phyloP scores from a whole-genome alignment of 257 asterid species.

The Asclepias syriaca region DNA sequence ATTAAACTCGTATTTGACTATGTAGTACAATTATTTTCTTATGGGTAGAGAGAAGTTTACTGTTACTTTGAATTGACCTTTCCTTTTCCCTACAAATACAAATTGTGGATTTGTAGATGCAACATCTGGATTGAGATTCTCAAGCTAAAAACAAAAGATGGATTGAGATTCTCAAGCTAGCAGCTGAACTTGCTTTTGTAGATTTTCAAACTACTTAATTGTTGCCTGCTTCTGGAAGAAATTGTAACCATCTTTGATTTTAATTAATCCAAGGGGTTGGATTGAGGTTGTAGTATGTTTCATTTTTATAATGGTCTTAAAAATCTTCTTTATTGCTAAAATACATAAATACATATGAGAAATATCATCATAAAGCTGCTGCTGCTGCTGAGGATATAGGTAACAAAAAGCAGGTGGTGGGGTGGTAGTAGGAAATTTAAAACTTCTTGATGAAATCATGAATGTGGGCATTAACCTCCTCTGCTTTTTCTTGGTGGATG shows the following conservation, averaged over 20 bases:
- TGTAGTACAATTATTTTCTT: not conserved
- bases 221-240: slow-evolving; percentile 6
- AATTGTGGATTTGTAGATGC: slow-evolving; percentile 46
- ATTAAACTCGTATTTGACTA: not conserved
- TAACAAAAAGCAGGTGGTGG: not conserved
- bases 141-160: not conserved
- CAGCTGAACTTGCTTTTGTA: not conserved
- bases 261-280: not conserved
- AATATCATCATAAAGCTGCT: not conserved
- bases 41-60: not conserved
- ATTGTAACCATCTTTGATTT: slow-evolving; percentile 1
- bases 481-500: slow-evolving; percentile 77
- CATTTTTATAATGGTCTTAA: not conserved
- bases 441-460: slow-evolving; percentile 49
- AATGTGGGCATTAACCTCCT: slow-evolving; percentile 42
- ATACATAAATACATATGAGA: not conserved
- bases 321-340: not conserved
- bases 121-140: slow-evolving; percentile 48
- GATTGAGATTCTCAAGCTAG: not conserved
- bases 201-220: not conserved
- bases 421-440: not conserved
- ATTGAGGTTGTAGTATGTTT: not conserved
- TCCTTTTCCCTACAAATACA: too few relatives aligned
- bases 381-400: not conserved
- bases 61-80: not conserved